phyloP scores from a whole-genome alignment of 2,329 filamentous ascomycete species.

The Neonectria magnoliae region DNA sequence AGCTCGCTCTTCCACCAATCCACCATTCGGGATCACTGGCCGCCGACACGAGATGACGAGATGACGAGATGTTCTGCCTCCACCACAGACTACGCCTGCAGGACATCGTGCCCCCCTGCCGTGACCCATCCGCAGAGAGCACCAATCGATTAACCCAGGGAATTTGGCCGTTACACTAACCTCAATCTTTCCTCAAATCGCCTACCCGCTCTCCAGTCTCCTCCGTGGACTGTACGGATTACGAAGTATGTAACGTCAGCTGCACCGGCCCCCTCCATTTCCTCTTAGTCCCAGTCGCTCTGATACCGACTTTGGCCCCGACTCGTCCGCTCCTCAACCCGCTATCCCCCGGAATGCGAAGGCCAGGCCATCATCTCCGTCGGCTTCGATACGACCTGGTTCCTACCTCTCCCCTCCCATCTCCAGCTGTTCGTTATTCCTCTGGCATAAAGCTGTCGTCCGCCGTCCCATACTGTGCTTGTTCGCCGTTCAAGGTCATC shows the following conservation, averaged over 20 bases:
- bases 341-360: conserved; percentile 4
- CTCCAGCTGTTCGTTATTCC: not conserved
- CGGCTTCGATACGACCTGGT: not conserved
- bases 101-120: conserved; percentile 21
- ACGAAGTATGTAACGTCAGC: conserved; percentile 22
- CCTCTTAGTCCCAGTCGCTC: conserved; percentile 3
- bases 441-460: not conserved
- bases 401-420: not conserved
- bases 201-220: conserved; percentile 28
- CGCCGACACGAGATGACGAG: conserved; percentile 2
- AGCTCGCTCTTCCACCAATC: not conserved
- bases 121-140: conserved; percentile 13
- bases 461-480: not conserved
- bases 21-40: not conserved
- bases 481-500: not conserved
- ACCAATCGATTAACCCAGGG: conserved; percentile 27
- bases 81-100: conserved; percentile 21
- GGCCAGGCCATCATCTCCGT: conserved; percentile 14
- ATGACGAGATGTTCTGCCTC: conserved; percentile 9
- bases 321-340: conserved; percentile 18
- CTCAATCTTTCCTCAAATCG: conserved; percentile 28
- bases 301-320: conserved; percentile 11
- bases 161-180: conserved; percentile 36
- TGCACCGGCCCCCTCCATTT: conserved; percentile 27
- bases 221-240: conserved; percentile 2